phyloP scores from a whole-genome alignment of 2,329 filamentous ascomycete species.

The Coleophoma eucalyptorum region DNA sequence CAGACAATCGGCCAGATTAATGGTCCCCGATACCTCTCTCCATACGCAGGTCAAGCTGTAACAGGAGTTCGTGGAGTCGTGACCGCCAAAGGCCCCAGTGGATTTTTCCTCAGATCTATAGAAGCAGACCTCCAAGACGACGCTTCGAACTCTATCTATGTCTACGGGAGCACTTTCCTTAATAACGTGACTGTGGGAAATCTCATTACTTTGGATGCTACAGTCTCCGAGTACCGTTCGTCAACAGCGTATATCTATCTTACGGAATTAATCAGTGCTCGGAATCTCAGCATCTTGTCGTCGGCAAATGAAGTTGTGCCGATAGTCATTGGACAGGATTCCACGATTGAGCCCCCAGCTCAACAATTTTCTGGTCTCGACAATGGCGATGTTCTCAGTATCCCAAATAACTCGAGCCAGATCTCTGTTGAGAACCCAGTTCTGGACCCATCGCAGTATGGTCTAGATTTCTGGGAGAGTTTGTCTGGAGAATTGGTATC shows the following conservation, averaged over 20 bases:
- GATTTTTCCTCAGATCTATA: slow-evolving; percentile 62
- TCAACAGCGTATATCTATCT: slow-evolving; percentile 51
- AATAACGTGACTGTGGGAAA: slow-evolving; percentile 57
- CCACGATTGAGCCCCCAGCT: slow-evolving; percentile 50
- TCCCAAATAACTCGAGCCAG: slow-evolving; percentile 58
- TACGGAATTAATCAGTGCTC: slow-evolving; percentile 57
- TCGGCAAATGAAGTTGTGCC: slow-evolving; percentile 50
- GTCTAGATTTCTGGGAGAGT: slow-evolving; percentile 73
- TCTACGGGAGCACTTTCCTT: slow-evolving; percentile 51
- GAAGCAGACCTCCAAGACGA: slow-evolving; percentile 48
- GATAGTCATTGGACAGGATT: slow-evolving; percentile 57
- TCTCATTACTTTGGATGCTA: slow-evolving; percentile 55
- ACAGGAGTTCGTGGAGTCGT: slow-evolving; percentile 59
- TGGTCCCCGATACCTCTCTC: slow-evolving; percentile 60
- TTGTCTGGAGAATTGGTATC: slow-evolving; percentile 65
- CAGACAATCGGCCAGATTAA: slow-evolving; percentile 59
- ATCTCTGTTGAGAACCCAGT: slow-evolving; percentile 57
- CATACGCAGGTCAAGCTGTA: slow-evolving; percentile 51
- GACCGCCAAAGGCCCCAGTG: slow-evolving; percentile 57
- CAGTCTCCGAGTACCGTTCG: slow-evolving; percentile 50
- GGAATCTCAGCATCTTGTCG: slow-evolving; percentile 48
- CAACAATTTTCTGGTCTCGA: slow-evolving; percentile 60
- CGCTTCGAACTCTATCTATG: slow-evolving; percentile 64
- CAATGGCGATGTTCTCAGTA: slow-evolving; percentile 58
- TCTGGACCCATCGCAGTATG: slow-evolving; percentile 57